Base-by-base conservation (phyloP, 768 basidiomycete genomes). In the Mrakia blollopis region DNA sequence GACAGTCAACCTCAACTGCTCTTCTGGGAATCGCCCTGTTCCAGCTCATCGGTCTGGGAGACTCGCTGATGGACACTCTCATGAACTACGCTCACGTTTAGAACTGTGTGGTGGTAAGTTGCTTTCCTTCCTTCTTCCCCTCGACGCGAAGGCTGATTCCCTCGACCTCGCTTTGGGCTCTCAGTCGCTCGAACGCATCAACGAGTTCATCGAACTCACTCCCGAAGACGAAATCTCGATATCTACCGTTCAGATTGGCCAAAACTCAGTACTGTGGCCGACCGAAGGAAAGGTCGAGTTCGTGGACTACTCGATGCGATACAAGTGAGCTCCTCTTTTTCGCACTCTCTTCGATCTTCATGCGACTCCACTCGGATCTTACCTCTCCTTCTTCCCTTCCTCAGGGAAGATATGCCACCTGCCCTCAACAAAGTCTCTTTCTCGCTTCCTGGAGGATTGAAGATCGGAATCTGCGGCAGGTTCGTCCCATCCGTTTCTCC, bases 381-480 rank as follows among this genome's bases (percentile, higher is more conserved):
- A 70, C 47, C 18, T 25, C 10, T 7, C 25, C 30, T 16, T 30
- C 3, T 32, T 32, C 30, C 6, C 72, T 11, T 35, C 30, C 28
- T 1, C 60, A 39, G 71, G 13, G 74, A 76, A 6, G 77, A 80
- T 21, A 71, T 80, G 0, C 78, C 79, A 2, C 74, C 73, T 10
- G 78, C 79, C 6, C 69, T 81, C n/a, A 28, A 72, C 21, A 73
- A 78, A 6, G 67, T 81, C n/a, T 68, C 67, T 4, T 73, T 81
- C 67, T 30, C 13, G 9, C 54, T 79, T 63, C 74, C 65, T 47
- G 75, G 77, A 32, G 80, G 80, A 8, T 68, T 74, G 69, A 69
- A 73, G 39, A 75, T 81, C 30, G 80, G 80, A 16, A 80, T 81
- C 52, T 80, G 79, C 37, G 80, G 80, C 0, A 54, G 71, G 69